Evolutionary conservation across 176 grass and related monocot genomes (phyloP), one percentile per base, ranked within the genome.

Genomic region (Alloteropsis semialata): DNA sequence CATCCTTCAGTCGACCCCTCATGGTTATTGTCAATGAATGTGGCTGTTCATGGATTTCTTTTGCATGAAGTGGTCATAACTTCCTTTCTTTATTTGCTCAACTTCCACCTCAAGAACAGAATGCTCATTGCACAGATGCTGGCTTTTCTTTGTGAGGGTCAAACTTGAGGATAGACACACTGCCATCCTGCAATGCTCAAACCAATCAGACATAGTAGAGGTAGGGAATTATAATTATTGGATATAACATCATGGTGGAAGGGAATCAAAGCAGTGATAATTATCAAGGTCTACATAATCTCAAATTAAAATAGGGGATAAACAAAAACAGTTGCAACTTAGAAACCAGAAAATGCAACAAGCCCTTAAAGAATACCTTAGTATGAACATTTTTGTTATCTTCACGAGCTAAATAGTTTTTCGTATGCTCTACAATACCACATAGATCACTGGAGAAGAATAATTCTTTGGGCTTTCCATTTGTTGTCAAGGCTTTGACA

Each of bases 381-480:
- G 95, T 95, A 86, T 98, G 96, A 83, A 95, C 67, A 45, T 95
- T 89, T 87, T 95, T 92, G 84, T 91, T 75, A 56, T 98, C 96
- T 90, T 98, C 92, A 77, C 95, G 86, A 50, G 82, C 84, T 69
- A 92, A 89, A 65, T 98, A 98, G 12, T 91, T 93, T 79, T 95
- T 98, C 46, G 96, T 95, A 87, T 98, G 96, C 76, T 98, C 96
- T 69, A 95, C 92, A 84, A 98, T 98, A 86, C 90, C 96, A 90
- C 82, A 98, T 66, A 95, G 81, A 86, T 98, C 96, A 84, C 96
- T 95, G 3, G 90, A 98, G 60, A 98, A 98, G 82, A 98, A 95
- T 53, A 95, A 70, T 82, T 98, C 96, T 85, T 88, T 95, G 2
- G 96, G 91, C 61, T 88, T 95, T 78, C 84, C 88, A 46, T 91